Percentiles rank a stretch among this genome's conserved stretches.
Conservation (phyloP, 2,329 filamentous ascomycete genomes). For the Bipolaris sorokiniana region DNA sequence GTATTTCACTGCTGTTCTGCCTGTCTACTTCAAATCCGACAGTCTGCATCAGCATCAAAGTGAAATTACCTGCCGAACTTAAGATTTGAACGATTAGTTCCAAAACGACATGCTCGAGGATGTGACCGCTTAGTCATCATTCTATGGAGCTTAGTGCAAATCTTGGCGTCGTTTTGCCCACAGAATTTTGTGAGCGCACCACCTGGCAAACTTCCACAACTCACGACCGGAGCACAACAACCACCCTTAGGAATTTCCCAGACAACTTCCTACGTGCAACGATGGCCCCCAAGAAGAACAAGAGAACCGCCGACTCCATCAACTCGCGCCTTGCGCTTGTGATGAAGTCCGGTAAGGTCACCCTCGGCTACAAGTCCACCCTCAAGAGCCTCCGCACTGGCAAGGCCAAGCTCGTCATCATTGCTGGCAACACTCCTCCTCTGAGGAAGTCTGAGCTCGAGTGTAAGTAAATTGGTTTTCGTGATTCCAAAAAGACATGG, state of each 20-base stretch:
- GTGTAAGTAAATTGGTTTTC: conserved; percentile 64
- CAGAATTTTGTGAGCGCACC: conserved; percentile 19
- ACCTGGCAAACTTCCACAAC: conserved; percentile 8
- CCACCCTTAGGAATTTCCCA: conserved; percentile 34
- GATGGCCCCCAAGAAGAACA: conserved; percentile 77
- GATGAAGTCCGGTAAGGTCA: conserved; percentile 79
- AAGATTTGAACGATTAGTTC: background rate
- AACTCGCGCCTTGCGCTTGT: conserved; percentile 70
- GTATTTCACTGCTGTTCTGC: too few species aligned
- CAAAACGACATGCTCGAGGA: background rate
- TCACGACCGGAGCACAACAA: conserved; percentile 46
- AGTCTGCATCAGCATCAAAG: background rate
- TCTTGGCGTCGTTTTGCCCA: conserved; percentile 26
- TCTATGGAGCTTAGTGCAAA: conserved; percentile 19
- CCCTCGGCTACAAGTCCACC: conserved; percentile 86
- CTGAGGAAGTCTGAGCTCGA: conserved; percentile 97
- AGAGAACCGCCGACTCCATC: conserved; percentile 85
- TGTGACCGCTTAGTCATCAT: background rate
- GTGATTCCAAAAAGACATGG: background rate
- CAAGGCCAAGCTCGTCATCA: conserved; percentile 99
- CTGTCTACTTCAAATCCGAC: background rate
- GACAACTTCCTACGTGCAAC: conserved; percentile 50
- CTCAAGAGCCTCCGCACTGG: conserved; percentile 87
- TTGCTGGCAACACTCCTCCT: conserved; percentile 93
- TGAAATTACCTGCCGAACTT: background rate